Evolutionary conservation across 192 early-diverging fungal species (phyloP).

Genomic region (Neocallimastix lanati): DNA sequence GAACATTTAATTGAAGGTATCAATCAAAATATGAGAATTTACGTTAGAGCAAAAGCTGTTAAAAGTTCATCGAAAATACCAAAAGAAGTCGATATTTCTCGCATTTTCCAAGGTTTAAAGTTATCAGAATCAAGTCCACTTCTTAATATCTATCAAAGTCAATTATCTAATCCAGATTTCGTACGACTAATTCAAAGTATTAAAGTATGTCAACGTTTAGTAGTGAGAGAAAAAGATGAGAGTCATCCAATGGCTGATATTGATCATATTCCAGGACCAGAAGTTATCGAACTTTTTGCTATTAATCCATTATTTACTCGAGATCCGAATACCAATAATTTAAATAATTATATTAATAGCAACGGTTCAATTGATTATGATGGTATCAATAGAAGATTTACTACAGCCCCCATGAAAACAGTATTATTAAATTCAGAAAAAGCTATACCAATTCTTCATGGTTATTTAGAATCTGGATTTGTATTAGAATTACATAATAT

Average conservation of each 20-base stretch:
- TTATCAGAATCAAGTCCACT: background rate
- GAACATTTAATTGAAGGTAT: background rate
- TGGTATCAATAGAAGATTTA: background rate
- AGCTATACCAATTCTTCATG: background rate
- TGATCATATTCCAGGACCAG: background rate
- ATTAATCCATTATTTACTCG: background rate
- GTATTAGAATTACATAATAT: background rate
- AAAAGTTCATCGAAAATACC: background rate
- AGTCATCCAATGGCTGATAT: background rate
- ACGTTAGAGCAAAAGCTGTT: background rate
- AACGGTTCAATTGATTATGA: background rate
- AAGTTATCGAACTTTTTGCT: background rate
- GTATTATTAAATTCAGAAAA: background rate
- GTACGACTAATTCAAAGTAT: background rate
- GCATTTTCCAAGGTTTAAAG: background rate
- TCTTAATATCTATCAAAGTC: background rate
- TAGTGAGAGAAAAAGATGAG: background rate
- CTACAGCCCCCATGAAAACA: background rate
- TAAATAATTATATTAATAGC: background rate
- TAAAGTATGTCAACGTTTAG: background rate
- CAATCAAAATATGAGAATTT: background rate
- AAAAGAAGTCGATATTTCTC: background rate
- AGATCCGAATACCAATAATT: background rate
- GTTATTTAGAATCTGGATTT: background rate
- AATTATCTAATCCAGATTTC: background rate